These are phyloP conservation scores for Phoma sp. DNA, from an alignment of 2,329 filamentous ascomycete species.

Conservation along the genomic window DNA sequence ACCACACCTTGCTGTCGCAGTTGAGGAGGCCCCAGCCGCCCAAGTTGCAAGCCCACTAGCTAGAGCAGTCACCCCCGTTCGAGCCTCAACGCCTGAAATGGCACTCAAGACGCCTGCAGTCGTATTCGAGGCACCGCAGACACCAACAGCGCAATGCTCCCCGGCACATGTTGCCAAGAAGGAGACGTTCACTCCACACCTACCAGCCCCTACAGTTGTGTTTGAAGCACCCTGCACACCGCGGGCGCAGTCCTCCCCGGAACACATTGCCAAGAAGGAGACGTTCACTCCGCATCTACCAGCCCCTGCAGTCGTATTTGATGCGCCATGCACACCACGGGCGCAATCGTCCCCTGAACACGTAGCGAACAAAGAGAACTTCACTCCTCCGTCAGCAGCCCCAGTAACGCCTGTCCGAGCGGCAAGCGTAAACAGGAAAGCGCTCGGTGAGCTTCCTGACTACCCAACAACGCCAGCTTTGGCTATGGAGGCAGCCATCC, in stretches of 20 bases:
- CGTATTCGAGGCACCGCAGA: constrained; percentile 10
- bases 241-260: constrained; percentile 11
- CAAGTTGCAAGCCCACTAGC: background rate
- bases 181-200: constrained; percentile 9
- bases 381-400: constrained; percentile 7
- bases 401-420: constrained; percentile 16
- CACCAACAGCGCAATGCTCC: constrained; percentile 10
- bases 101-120: constrained; percentile 11
- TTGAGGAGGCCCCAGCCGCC: background rate
- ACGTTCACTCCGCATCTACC: constrained; percentile 3
- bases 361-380: constrained; percentile 17
- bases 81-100: constrained; percentile 9
- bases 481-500: constrained; percentile 34
- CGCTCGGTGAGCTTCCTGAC: constrained; percentile 16
- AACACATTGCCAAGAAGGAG: constrained; percentile 15
- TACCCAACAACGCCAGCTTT: constrained; percentile 33
- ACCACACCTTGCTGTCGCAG: background rate
- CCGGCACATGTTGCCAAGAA: constrained; percentile 14
- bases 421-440: constrained; percentile 16
- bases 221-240: constrained; percentile 15
- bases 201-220: background rate
- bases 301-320: constrained; percentile 4
- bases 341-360: constrained; percentile 15
- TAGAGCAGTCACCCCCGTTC: constrained; percentile 4
- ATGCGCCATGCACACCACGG: constrained; percentile 11